Evolutionary conservation across 2,329 filamentous ascomycete genomes (phyloP).

Genomic region (Fusarium albosuccineum): DNA sequence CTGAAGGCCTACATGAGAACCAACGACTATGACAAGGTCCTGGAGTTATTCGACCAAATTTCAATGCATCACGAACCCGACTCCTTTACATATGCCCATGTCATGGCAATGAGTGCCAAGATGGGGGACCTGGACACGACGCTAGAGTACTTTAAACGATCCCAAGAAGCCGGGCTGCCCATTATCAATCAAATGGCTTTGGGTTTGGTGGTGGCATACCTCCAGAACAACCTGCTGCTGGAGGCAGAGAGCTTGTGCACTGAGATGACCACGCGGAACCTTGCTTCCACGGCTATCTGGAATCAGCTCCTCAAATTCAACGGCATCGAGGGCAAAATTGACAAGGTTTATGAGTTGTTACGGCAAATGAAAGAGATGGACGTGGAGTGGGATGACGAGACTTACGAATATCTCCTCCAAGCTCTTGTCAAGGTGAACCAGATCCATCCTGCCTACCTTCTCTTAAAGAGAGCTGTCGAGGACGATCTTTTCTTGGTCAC

Average conservation of each 20-base stretch:
- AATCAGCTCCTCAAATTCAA: conserved; percentile 81
- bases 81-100: conserved; percentile 74
- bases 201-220: conserved; percentile 76
- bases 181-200: conserved; percentile 71
- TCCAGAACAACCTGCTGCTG: conserved; percentile 54
- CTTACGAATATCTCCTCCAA: conserved; percentile 63
- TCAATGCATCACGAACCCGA: conserved; percentile 66
- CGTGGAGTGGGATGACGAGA: conserved; percentile 63
- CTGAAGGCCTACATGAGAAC: conserved; percentile 77
- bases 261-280: conserved; percentile 65
- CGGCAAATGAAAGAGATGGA: conserved; percentile 61
- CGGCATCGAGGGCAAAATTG: conserved; percentile 70
- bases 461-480: conserved; percentile 60
- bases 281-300: conserved; percentile 75
- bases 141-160: conserved; percentile 73
- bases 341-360: conserved; percentile 63
- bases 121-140: conserved; percentile 81
- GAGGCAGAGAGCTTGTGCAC: conserved; percentile 57
- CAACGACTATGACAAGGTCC: conserved; percentile 75
- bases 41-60: conserved; percentile 74
- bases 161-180: conserved; percentile 64
- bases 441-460: conserved; percentile 62
- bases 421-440: conserved; percentile 64
- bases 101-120: conserved; percentile 79
- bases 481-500: conserved; percentile 61